A percentile compares a stretch with the other conserved stretches of the same genome.
Evolutionary conservation across 2,329 filamentous ascomycete species (phyloP).

Genomic region (Epichloe sibirici): DNA sequence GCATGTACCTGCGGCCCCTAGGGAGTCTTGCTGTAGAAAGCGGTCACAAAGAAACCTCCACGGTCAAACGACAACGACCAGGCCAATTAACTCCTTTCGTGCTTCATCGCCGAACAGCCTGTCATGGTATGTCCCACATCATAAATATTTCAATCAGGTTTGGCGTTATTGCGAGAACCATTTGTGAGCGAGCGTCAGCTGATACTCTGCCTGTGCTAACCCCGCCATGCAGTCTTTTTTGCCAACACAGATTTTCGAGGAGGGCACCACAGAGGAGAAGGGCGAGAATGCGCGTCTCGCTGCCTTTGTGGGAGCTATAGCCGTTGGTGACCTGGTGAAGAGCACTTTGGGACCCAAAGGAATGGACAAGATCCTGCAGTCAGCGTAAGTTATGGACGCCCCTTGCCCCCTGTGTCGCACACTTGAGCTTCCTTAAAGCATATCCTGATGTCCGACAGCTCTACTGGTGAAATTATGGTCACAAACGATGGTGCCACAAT

Average conservation of each 20-base stretch:
- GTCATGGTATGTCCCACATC: neutral
- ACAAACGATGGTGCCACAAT: slow-evolving; percentile 99
- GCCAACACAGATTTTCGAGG: slow-evolving; percentile 95
- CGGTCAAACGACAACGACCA: slow-evolving; percentile 6
- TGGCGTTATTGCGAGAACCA: neutral
- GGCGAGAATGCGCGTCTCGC: slow-evolving; percentile 97
- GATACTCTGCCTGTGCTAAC: slow-evolving; percentile 10
- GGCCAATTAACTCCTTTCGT: neutral
- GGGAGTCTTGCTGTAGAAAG: slow-evolving; percentile 10
- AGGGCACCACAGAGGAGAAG: slow-evolving; percentile 95
- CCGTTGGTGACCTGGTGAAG: slow-evolving; percentile 94
- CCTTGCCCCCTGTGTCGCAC: neutral
- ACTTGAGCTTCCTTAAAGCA: slow-evolving; percentile 4
- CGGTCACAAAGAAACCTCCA: slow-evolving; percentile 1
- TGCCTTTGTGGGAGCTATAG: slow-evolving; percentile 97
- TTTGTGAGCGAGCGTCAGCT: neutral
- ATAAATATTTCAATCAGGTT: neutral
- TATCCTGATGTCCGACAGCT: slow-evolving; percentile 37
- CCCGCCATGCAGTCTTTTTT: slow-evolving; percentile 46
- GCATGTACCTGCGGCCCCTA: neutral
- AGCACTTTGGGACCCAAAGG: slow-evolving; percentile 94
- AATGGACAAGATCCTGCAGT: slow-evolving; percentile 98
- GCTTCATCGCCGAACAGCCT: slow-evolving; percentile 2
- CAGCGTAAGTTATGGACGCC: slow-evolving; percentile 52
- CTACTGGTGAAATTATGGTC: slow-evolving; percentile 93